phyloP scores from a whole-genome alignment of 768 basidiomycete genomes.

The Podaxis sp. region DNA sequence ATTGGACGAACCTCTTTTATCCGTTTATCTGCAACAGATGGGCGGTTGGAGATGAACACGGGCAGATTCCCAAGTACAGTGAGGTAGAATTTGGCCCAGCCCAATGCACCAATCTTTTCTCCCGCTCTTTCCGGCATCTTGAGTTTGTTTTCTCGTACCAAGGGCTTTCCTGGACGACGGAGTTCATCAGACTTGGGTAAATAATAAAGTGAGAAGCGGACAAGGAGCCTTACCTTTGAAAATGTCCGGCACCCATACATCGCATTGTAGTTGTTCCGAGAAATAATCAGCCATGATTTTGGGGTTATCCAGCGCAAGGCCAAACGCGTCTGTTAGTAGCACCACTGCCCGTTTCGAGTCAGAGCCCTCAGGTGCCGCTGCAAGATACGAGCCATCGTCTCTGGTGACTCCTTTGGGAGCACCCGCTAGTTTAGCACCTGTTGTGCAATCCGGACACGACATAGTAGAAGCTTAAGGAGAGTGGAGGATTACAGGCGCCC shows the following conservation, averaged over 20 bases:
- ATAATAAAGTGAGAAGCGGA: neutral
- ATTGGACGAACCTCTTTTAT: conserved; percentile 22
- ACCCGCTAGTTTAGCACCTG: conserved; percentile 43
- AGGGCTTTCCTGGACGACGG: conserved; percentile 28
- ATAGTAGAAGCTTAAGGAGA: conserved; percentile 19
- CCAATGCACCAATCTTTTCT: conserved; percentile 30
- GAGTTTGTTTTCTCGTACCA: conserved; percentile 26
- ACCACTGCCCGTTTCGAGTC: conserved; percentile 41
- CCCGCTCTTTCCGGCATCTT: conserved; percentile 33
- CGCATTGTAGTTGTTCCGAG: conserved; percentile 47
- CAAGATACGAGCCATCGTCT: conserved; percentile 42
- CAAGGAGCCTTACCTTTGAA: conserved; percentile 54
- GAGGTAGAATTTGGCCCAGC: conserved; percentile 28
- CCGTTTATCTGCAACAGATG: conserved; percentile 30
- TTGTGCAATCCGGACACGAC: conserved; percentile 43
- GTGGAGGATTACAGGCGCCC: neutral
- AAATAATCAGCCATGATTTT: conserved; percentile 60
- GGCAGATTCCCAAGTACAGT: conserved; percentile 30
- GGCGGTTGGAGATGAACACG: conserved; percentile 30
- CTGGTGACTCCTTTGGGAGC: conserved; percentile 41
- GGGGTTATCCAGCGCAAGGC: conserved; percentile 49
- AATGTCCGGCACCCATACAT: conserved; percentile 65
- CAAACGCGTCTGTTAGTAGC: conserved; percentile 58
- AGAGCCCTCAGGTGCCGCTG: conserved; percentile 25
- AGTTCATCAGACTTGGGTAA: neutral